phyloP scores from a whole-genome alignment of 1,284 basidiomycete species.

The Cutaneotrichosporon arboriforme region DNA sequence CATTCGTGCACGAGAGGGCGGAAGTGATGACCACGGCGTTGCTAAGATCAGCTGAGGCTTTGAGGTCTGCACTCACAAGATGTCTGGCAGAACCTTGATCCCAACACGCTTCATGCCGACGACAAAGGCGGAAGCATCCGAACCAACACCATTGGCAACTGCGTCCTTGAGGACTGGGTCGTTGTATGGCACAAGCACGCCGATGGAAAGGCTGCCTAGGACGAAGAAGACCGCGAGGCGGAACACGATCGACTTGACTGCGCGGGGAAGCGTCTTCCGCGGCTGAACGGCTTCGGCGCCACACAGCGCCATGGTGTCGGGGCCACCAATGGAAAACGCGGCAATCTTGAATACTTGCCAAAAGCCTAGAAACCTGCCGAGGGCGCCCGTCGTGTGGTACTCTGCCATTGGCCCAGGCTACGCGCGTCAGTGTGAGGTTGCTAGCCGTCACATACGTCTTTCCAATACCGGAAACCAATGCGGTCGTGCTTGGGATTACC shows the following conservation, averaged over 20 bases:
- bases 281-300: constrained; percentile 33
- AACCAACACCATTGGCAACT: constrained; percentile 13
- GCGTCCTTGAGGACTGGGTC: constrained; percentile 1
- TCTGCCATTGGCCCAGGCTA: constrained; percentile 23
- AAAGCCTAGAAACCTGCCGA: constrained; percentile 29
- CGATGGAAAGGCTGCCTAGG: constrained; percentile 2
- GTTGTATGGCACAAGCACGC: constrained; percentile 6
- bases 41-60: constrained; percentile 56
- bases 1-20: constrained; percentile 53
- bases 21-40: constrained; percentile 60
- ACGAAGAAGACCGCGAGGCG: constrained; percentile 58
- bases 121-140: constrained; percentile 21
- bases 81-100: constrained; percentile 20
- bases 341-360: constrained; percentile 26
- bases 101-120: constrained; percentile 21
- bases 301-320: constrained; percentile 29
- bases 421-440: neutral
- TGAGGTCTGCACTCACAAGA: constrained; percentile 24
- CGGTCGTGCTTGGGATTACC: constrained; percentile 29
- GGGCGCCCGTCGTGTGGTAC: constrained; percentile 9
- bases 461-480: constrained; percentile 32
- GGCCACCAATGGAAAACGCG: constrained; percentile 33
- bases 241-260: constrained; percentile 66
- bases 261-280: constrained; percentile 67
- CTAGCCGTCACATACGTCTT: constrained; percentile 18